phyloP scores from a whole-genome alignment of 257 asterid genomes.

The Scutellaria baicalensis region DNA sequence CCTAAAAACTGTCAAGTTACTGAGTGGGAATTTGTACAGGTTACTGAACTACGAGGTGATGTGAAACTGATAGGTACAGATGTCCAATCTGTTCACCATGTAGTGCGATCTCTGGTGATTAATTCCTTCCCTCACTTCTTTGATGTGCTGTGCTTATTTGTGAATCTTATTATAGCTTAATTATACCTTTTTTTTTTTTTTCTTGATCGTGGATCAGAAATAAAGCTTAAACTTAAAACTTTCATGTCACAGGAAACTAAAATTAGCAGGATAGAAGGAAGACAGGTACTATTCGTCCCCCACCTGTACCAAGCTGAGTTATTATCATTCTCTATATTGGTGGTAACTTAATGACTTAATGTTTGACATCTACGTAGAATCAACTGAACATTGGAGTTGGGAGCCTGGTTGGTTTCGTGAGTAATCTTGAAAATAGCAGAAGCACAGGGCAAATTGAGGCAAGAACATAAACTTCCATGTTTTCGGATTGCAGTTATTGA shows the following conservation, averaged over 20 bases:
- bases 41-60: slow-evolving; percentile 55
- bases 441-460: slow-evolving; percentile 59
- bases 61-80: slow-evolving; percentile 47
- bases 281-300: slow-evolving; percentile 49
- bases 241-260: slow-evolving; percentile 59
- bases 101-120: slow-evolving; percentile 71
- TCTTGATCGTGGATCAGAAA: slow-evolving; percentile 9
- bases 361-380: slow-evolving; percentile 30
- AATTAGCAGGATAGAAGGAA: slow-evolving; percentile 72
- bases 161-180: slow-evolving; percentile 7
- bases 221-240: neutral
- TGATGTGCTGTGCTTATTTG: neutral
- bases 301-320: neutral
- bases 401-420: slow-evolving; percentile 42
- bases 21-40: slow-evolving; percentile 34
- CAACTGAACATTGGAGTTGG: slow-evolving; percentile 51
- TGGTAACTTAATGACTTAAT: neutral
- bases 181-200: neutral
- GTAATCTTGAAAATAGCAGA: slow-evolving; percentile 35
- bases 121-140: slow-evolving; percentile 6
- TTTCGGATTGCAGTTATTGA: neutral
- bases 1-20: slow-evolving; percentile 6
- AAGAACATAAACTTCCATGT: slow-evolving; percentile 20
- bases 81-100: slow-evolving; percentile 61
- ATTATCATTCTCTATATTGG: neutral